Base-by-base conservation (phyloP, 2,329 filamentous ascomycete species). In the Blumeria hordei region DNA sequence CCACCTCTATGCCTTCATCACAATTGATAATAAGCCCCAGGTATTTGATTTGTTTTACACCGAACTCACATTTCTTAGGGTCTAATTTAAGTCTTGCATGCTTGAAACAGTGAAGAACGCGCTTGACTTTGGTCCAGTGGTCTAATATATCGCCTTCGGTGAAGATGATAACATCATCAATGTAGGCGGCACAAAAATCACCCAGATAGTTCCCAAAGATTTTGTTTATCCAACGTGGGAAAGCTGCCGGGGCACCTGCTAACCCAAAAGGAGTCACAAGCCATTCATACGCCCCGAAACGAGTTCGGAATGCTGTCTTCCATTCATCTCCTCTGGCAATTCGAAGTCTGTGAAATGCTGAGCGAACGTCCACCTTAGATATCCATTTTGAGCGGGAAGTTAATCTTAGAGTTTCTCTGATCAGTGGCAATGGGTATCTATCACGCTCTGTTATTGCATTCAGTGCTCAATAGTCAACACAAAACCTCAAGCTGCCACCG, bases 261-360 rank as follows among this genome's bases (percentile, higher is more conserved):
- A 54, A 32, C 6, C 53, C 41, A 45, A 54, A 54, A 43, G 28
- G n/a, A n/a, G n/a, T n/a, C n/a, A n/a, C n/a, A n/a, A n/a, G n/a
- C n/a, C n/a, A n/a, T n/a, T n/a, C n/a, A n/a, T n/a, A n/a, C n/a
- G n/a, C n/a, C n/a, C n/a, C n/a, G n/a, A n/a, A n/a, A n/a, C n/a
- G n/a, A n/a, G n/a, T n/a, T n/a, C n/a, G n/a, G n/a, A n/a, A n/a
- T n/a, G n/a, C n/a, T n/a, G n/a, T n/a, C n/a, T n/a, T n/a, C n/a
- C n/a, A n/a, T n/a, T n/a, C n/a, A n/a, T n/a, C n/a, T n/a, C n/a
- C n/a, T n/a, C n/a, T n/a, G n/a, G n/a, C n/a, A n/a, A n/a, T n/a
- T n/a, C n/a, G n/a, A n/a, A n/a, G n/a, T n/a, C n/a, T n/a, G n/a
- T n/a, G n/a, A n/a, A n/a, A n/a, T n/a, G n/a, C n/a, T n/a, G n/a